A percentile compares a stretch with the other conserved stretches of the same genome.
Conservation (phyloP, 2,329 filamentous ascomycete species). For the Aureobasidium uvarum region DNA sequence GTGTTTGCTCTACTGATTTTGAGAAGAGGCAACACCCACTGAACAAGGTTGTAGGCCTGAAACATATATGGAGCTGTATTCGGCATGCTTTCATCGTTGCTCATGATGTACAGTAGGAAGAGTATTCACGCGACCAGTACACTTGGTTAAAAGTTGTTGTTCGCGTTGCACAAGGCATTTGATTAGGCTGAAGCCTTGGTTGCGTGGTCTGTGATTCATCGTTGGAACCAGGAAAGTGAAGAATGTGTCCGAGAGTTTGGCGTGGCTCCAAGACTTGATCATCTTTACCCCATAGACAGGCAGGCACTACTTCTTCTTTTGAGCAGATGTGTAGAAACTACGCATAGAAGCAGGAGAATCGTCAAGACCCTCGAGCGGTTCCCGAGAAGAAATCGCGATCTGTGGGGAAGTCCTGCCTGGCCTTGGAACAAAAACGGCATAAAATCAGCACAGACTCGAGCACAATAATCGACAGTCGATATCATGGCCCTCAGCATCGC, state of each 20-base stretch:
- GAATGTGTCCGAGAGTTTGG: no score
- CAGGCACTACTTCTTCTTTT: background rate
- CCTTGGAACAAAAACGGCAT: constrained; percentile 18
- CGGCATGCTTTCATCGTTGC: no score
- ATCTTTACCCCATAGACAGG: background rate
- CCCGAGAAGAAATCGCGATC: background rate
- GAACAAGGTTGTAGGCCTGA: no score
- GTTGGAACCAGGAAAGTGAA: background rate
- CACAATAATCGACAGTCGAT: constrained; percentile 17
- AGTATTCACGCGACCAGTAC: no score
- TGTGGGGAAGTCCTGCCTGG: background rate
- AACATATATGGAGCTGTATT: no score
- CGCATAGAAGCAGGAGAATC: background rate
- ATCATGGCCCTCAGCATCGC: constrained; percentile 34
- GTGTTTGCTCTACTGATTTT: no score
- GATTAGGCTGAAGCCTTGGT: background rate
- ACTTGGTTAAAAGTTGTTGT: background rate
- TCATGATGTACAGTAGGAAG: no score
- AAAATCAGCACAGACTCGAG: constrained; percentile 26
- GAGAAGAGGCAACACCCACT: no score
- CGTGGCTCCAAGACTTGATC: background rate
- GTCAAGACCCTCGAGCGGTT: background rate
- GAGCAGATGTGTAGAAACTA: no score
- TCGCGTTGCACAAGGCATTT: background rate
- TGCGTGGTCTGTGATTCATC: constrained; percentile 6